phyloP scores from a whole-genome alignment of 768 basidiomycete species.

The Pisolithus microcarpus region DNA sequence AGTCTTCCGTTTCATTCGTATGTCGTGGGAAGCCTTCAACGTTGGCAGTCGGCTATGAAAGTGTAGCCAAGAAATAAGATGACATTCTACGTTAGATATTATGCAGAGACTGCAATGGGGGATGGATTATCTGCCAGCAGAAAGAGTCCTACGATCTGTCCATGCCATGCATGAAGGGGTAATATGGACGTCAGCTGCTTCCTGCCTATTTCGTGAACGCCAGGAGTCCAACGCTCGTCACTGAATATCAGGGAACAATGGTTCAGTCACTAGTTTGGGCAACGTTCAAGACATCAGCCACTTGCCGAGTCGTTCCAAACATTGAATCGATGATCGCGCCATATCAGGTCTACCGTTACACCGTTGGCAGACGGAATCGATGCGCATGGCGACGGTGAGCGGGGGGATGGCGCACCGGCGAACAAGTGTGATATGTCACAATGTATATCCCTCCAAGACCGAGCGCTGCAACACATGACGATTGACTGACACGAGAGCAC shows the following conservation, averaged over 20 bases:
- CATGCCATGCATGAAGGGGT: constrained; percentile 1
- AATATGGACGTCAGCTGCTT: neutral
- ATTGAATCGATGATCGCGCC: constrained; percentile 60
- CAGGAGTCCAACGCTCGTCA: neutral
- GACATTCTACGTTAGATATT: constrained; percentile 26
- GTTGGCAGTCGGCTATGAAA: neutral
- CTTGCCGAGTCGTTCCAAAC: constrained; percentile 50
- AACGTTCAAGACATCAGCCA: neutral
- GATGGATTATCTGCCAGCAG: constrained; percentile 22
- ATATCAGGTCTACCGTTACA: constrained; percentile 57
- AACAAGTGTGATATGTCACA: constrained; percentile 60
- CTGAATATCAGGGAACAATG: constrained; percentile 15
- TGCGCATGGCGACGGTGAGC: constrained; percentile 24
- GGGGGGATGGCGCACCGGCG: constrained; percentile 30
- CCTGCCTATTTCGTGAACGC: neutral
- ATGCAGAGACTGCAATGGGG: constrained; percentile 12
- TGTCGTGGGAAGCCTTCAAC: neutral
- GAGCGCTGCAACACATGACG: constrained; percentile 37
- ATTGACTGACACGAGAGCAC: constrained; percentile 3
- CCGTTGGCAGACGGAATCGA: constrained; percentile 39
- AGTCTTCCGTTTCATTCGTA: no score
- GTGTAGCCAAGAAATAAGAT: constrained; percentile 14
- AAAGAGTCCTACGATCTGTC: constrained; percentile 22
- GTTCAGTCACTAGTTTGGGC: neutral
- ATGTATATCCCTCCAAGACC: constrained; percentile 57